Evolutionary conservation across 441 rosid genomes (phyloP), one percentile per base, ranked within the genome.

Genomic region (Erodium chrysanthum): DNA sequence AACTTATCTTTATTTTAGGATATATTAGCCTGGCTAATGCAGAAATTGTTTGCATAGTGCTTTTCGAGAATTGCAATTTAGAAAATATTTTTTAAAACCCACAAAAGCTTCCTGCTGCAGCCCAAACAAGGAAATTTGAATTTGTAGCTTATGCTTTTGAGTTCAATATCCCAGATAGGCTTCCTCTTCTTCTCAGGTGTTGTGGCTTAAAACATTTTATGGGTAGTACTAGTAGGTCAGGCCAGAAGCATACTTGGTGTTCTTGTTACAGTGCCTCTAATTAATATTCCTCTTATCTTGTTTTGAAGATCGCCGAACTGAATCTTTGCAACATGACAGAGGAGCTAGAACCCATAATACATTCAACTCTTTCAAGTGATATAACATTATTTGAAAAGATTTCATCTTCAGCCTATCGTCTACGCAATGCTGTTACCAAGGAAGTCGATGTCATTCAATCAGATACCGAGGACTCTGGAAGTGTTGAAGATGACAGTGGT

Each of bases 361-460:
- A 84, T 75, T 88, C 96, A 68, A 82, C 91, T 66, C 90, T 94
- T 77, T 86, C 94, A 69, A 94, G 98, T 80, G 98, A 94, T 79
- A 94, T 94, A 74, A 84, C 90, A 52, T 73, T 94, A 69, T 94
- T 94, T 73, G 98, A 94, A 74, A 94, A 91, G 87, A 91, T 94
- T 46, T 85, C 96, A 52, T 70, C 85, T 65, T 85, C 88, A 65
- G 81, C 84, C 60, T 91, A 89, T 77, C 98, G 97, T 71, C 75
- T 87, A 68, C 93, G 97, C 66, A 83, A 72, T 73, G 75, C 79
- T 73, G 62, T 74, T 74, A 73, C 85, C 74, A 85, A 80, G 75
- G 89, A 86, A 42, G 73, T 71, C n/a, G 77, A 79, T 42, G 83
- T 83, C 66, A 78, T 68, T 77, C 79, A 84, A 35, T 85, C 88